Conservation (phyloP, 225 moss, liverwort and hornwort genomes). For the Polytrichum formosum region DNA sequence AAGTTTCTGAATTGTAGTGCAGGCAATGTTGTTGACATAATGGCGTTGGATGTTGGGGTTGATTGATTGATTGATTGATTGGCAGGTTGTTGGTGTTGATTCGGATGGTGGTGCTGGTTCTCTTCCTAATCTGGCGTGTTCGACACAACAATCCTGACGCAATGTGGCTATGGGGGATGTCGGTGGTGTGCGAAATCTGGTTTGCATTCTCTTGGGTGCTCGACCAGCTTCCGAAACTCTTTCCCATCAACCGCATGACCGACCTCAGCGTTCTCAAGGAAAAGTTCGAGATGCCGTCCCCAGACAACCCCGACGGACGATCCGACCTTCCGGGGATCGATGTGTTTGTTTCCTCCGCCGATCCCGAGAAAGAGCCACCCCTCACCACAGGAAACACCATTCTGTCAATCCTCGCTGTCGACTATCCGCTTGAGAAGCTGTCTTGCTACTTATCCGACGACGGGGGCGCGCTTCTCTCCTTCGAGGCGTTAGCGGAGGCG, state of each 20-base stretch:
- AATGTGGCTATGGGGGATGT: conserved; percentile 96
- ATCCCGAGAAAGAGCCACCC: conserved; percentile 90
- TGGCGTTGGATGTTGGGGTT: background rate
- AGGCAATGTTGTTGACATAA: too few relatives aligned
- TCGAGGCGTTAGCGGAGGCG: conserved; percentile 88
- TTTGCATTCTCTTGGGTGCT: conserved; percentile 95
- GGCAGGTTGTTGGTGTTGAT: conserved; percentile 67
- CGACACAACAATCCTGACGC: conserved; percentile 69
- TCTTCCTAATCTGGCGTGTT: conserved; percentile 72
- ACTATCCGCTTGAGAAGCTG: conserved; percentile 82
- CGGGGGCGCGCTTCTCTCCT: conserved; percentile 75
- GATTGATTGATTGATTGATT: too few relatives aligned
- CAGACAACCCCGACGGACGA: conserved; percentile 69
- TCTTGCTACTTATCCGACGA: conserved; percentile 85
- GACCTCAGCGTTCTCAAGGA: conserved; percentile 78
- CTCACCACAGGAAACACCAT: conserved; percentile 84
- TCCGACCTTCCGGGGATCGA: conserved; percentile 90
- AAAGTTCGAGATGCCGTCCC: conserved; percentile 66
- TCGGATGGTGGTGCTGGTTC: conserved; percentile 68
- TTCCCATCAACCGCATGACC: conserved; percentile 76
- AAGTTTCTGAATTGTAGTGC: background rate
- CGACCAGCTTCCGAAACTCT: conserved; percentile 84
- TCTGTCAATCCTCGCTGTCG: conserved; percentile 77
- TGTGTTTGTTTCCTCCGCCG: conserved; percentile 85
- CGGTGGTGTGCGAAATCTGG: conserved; percentile 87